A percentile compares a stretch with the other conserved stretches of the same genome.
These are phyloP conservation scores for Mycena latifolia DNA, from an alignment of 768 basidiomycete species.

Conservation along the genomic window DNA sequence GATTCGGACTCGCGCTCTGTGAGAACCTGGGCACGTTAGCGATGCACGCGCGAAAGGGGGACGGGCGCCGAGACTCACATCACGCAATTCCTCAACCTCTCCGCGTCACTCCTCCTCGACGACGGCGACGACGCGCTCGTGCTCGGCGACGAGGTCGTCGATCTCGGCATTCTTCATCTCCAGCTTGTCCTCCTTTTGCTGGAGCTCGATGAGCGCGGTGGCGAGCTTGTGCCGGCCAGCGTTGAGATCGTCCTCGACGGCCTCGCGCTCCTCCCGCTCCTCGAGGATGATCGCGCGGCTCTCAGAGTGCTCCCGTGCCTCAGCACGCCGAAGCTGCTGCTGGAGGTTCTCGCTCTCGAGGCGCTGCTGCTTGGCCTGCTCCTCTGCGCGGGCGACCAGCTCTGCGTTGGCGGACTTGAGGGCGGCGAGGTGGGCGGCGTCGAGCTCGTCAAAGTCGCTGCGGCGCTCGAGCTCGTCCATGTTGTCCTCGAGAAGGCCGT, in stretches of 20 bases:
- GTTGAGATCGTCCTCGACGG: constrained; percentile 85
- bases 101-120: constrained; percentile 91
- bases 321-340: constrained; percentile 66
- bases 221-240: constrained; percentile 81
- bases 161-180: constrained; percentile 84
- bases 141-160: too few relatives aligned
- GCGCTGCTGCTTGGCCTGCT: too few relatives aligned
- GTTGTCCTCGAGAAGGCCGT: too few relatives aligned
- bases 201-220: constrained; percentile 83
- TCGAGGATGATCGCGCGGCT: constrained; percentile 80
- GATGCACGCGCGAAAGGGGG: constrained; percentile 43
- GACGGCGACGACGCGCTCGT: constrained; percentile 75
- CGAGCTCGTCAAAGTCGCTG: constrained; percentile 48
- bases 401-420: constrained; percentile 75
- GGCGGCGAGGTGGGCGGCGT: constrained; percentile 56
- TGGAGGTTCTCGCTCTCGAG: constrained; percentile 78
- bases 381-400: too few relatives aligned
- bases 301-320: constrained; percentile 76
- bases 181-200: constrained; percentile 89
- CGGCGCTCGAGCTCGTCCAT: constrained; percentile 83
- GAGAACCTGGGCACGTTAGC: too few relatives aligned
- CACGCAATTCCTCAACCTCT: constrained; percentile 85
- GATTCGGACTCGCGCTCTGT: too few relatives aligned
- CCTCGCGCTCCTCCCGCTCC: too few relatives aligned
- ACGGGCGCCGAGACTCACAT: constrained; percentile 60